Conservation (phyloP, 106 monocot species). For the Dendrobium nobile region DNA sequence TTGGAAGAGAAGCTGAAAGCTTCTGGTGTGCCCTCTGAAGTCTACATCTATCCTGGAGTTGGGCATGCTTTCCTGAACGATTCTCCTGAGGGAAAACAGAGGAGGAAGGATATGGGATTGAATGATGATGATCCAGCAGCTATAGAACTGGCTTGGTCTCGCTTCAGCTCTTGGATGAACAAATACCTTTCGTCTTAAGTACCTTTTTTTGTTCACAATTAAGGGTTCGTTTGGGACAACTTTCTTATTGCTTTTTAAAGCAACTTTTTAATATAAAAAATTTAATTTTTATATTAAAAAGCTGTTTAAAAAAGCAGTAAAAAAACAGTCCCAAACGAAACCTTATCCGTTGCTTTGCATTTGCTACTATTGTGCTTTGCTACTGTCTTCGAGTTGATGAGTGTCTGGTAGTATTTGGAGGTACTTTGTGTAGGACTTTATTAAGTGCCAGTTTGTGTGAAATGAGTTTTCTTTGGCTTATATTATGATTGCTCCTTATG, state of each 20-base stretch:
- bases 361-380: neutral
- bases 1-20: constrained; percentile 76
- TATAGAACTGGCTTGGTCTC: constrained; percentile 72
- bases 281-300: too few species aligned
- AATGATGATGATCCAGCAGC: constrained; percentile 54
- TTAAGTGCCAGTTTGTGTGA: too few species aligned
- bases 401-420: too few species aligned
- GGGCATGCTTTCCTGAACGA: constrained; percentile 83
- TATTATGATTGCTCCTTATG: too few species aligned
- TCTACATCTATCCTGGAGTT: constrained; percentile 65
- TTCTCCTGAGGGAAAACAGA: constrained; percentile 65
- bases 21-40: constrained; percentile 60
- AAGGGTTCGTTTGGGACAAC: too few species aligned
- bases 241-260: too few species aligned
- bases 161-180: constrained; percentile 86
- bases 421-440: too few species aligned
- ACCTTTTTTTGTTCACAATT: neutral
- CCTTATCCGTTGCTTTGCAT: neutral
- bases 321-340: too few species aligned
- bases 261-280: too few species aligned
- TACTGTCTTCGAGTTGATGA: neutral
- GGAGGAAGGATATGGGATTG: constrained; percentile 81
- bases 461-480: too few species aligned
- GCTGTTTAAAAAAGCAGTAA: too few species aligned
- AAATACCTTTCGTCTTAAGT: constrained; percentile 21